A percentile compares a stretch with the other conserved stretches of the same genome.
Conservation (phyloP, 148 eudicot genomes). For the Vaccinium macrocarpon region DNA sequence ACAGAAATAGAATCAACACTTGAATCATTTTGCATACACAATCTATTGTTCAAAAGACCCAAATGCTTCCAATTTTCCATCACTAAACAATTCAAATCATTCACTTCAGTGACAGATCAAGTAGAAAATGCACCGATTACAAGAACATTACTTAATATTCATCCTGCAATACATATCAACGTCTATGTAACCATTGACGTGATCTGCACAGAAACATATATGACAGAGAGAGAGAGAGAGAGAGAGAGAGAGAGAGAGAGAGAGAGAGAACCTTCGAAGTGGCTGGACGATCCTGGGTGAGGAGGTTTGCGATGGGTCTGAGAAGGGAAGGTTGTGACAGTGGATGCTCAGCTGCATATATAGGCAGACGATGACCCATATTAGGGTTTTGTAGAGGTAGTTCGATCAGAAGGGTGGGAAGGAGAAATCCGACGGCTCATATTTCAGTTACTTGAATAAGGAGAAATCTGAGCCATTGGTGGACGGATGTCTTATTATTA, state of each 20-base stretch:
- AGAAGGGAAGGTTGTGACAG: not conserved
- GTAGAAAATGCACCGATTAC: not conserved
- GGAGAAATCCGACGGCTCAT: not conserved
- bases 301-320: not conserved
- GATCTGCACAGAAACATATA: not conserved
- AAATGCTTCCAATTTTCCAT: not conserved
- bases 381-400: constrained; percentile 5
- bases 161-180: not conserved
- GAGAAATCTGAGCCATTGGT: not conserved
- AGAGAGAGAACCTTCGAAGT: not conserved
- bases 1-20: constrained; percentile 1
- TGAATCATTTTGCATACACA: not conserved
- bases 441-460: not conserved
- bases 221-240: too few species aligned
- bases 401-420: not conserved
- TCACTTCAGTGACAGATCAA: not conserved
- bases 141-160: not conserved
- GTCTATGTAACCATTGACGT: not conserved
- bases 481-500: not conserved
- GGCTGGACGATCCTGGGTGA: not conserved
- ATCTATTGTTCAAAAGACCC: not conserved
- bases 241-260: not conserved
- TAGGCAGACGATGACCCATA: not conserved
- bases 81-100: not conserved
- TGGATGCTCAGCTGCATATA: not conserved